Conservation (phyloP, 1,284 basidiomycete species). For the Erythrobasidium hasegawianum region DNA sequence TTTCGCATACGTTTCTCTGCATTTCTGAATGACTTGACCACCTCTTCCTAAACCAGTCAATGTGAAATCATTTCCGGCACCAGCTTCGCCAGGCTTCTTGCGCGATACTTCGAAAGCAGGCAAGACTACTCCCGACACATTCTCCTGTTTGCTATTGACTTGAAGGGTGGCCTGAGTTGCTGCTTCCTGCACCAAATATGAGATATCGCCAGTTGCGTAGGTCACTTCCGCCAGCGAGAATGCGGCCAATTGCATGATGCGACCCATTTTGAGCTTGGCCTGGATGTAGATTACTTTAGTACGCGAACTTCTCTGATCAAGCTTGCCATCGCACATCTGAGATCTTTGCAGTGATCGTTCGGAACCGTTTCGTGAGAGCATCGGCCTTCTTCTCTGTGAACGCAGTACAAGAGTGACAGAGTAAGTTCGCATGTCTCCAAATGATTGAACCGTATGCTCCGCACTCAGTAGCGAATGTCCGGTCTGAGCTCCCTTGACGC, state of each 20-base stretch:
- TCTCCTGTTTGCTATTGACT: conserved; percentile 94
- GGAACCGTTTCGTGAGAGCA: conserved; percentile 46
- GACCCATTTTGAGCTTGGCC: conserved; percentile 99
- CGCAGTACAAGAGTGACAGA: not conserved
- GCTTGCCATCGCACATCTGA: conserved; percentile 67
- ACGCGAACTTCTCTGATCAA: not conserved
- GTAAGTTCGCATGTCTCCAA: not conserved
- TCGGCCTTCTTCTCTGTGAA: conserved; percentile 58
- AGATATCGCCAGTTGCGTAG: conserved; percentile 94
- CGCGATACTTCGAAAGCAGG: conserved; percentile 91
- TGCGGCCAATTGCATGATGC: conserved; percentile 95
- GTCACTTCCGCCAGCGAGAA: conserved; percentile 98
- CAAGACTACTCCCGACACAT: conserved; percentile 95
- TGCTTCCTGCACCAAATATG: conserved; percentile 81
- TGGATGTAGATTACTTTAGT: conserved; percentile 47
- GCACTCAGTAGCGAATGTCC: conserved; percentile 95
- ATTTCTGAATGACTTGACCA: conserved; percentile 90
- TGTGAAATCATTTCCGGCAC: conserved; percentile 82
- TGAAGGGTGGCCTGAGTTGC: conserved; percentile 74
- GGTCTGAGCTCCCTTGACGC: conserved; percentile 72
- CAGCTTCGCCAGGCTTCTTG: conserved; percentile 58
- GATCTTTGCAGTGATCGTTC: conserved; percentile 52
- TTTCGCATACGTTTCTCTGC: conserved; percentile 93
- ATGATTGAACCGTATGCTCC: conserved; percentile 55
- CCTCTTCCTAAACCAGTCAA: conserved; percentile 96